Evolutionary conservation across 2,329 filamentous ascomycete species (phyloP), one percentile per base, ranked within the genome.

Genomic region (Xenoacremonium recifei): DNA sequence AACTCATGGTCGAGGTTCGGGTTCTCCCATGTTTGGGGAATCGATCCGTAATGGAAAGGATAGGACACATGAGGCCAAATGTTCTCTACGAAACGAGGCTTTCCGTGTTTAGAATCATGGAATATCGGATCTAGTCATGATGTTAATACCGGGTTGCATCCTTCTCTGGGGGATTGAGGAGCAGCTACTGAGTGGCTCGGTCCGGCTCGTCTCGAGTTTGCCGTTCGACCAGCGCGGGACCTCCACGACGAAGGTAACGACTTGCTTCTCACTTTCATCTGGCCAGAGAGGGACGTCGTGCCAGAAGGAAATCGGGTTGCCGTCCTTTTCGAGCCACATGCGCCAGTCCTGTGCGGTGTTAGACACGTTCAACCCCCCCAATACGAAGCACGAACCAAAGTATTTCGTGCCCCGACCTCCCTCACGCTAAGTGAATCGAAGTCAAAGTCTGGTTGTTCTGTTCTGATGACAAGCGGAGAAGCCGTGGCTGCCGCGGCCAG

Each of bases 1-100:
- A 67, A 66, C 15, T 60, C 52, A 34, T 70, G 66, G 15, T 66
- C 48, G 25, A 63, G 57, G 44, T 70, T 71, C 17, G 67, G 65
- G 37, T 64, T 65, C 51, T 71, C 68, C 68, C 68, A 71, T 0
- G 68, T 71, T 48, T 71, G 69, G 0, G 68, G 68, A 16, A 71
- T 67, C 4, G 68, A 70, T 0, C 68, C 68, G 36, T 71, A 71
- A 19, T 66, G 57, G 47, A 70, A 70, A 0, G 68, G 69, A 27
- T 71, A 71, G 0, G 65, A 59, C 53, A 66, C 69, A 53, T 70
- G 67, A 27, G 69, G 68, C 66, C 66, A 71, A 9, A 71, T 60
- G 19, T 59, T 69, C 37, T 67, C 63, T 11, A 71, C 66, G 17
- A 66, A 71, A 18, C 68, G 59, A 12, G 62, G 63, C 21, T 54